A percentile compares a stretch with the other conserved stretches of the same genome.
phyloP scores from a whole-genome alignment of 176 grass and related monocot species.

The Aechmea fasciata region DNA sequence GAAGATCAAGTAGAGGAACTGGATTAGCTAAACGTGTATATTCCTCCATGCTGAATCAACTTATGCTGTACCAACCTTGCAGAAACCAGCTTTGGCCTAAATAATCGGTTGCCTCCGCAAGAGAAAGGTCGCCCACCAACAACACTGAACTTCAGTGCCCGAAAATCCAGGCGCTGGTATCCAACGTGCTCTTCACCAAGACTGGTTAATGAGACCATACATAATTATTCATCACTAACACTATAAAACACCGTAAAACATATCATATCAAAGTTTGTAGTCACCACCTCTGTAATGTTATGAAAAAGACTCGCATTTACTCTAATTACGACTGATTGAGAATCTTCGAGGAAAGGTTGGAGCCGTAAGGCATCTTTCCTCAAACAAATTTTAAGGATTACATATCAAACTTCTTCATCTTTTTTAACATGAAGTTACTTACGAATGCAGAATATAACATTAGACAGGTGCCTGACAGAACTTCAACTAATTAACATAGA shows the following conservation, averaged over 20 bases:
- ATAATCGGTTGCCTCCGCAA: slow-evolving; percentile 60
- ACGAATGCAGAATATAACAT: no score
- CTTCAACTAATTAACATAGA: no score
- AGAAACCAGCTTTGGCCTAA: slow-evolving; percentile 68
- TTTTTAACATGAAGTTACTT: background rate
- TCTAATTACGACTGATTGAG: no score
- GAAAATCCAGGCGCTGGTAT: slow-evolving; percentile 61
- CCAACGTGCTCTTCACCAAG: slow-evolving; percentile 87
- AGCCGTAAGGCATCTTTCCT: no score
- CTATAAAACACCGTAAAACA: no score
- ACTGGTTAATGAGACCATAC: slow-evolving; percentile 30
- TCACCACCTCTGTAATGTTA: no score
- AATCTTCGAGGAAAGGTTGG: no score
- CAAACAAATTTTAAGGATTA: no score
- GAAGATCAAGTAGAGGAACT: slow-evolving; percentile 8
- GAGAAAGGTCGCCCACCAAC: slow-evolving; percentile 92
- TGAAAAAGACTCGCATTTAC: no score
- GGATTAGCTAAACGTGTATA: slow-evolving; percentile 7
- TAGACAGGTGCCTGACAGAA: no score
- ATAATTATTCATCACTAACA: background rate
- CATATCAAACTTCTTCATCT: no score
- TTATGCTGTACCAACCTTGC: slow-evolving; percentile 66
- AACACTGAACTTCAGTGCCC: slow-evolving; percentile 57
- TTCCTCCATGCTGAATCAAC: slow-evolving; percentile 2
- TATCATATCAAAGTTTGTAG: no score